These are phyloP conservation scores for Boletus reticuloceps DNA, from an alignment of 768 basidiomycete species.

Conservation along the genomic window DNA sequence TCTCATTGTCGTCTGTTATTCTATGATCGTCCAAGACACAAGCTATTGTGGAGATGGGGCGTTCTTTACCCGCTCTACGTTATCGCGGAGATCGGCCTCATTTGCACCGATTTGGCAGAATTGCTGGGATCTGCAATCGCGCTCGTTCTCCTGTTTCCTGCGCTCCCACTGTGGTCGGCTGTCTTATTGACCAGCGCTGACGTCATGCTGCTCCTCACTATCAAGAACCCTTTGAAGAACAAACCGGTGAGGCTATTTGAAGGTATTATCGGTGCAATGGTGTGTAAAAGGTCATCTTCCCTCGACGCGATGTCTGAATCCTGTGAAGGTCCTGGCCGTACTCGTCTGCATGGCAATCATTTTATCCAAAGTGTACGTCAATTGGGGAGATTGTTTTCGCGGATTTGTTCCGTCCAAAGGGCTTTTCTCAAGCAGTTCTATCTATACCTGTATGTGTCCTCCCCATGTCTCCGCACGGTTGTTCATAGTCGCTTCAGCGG, in stretches of 20 bases:
- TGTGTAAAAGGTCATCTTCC: slow-evolving; percentile 28
- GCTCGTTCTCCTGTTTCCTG: slow-evolving; percentile 69
- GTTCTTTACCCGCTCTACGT: slow-evolving; percentile 64
- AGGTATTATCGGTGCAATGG: slow-evolving; percentile 57
- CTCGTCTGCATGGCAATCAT: slow-evolving; percentile 78
- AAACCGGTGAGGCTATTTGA: slow-evolving; percentile 71
- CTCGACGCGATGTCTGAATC: neutral
- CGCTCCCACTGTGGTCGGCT: slow-evolving; percentile 65
- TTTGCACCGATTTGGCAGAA: slow-evolving; percentile 80
- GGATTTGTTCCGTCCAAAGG: slow-evolving; percentile 75
- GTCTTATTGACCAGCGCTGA: slow-evolving; percentile 68
- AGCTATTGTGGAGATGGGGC: slow-evolving; percentile 53
- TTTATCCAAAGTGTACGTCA: slow-evolving; percentile 63
- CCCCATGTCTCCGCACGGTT: slow-evolving; percentile 6
- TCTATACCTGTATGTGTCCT: slow-evolving; percentile 63
- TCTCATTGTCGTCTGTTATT: slow-evolving; percentile 63
- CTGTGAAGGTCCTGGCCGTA: slow-evolving; percentile 57
- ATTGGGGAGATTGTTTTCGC: slow-evolving; percentile 71
- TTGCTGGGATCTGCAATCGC: slow-evolving; percentile 81
- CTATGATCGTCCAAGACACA: slow-evolving; percentile 61
- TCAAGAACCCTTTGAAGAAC: slow-evolving; percentile 68
- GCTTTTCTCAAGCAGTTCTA: slow-evolving; percentile 50
- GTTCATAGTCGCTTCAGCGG: slow-evolving; percentile 39
- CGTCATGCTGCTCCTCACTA: slow-evolving; percentile 65
- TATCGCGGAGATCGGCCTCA: slow-evolving; percentile 67